phyloP scores from a whole-genome alignment of 176 grass and related monocot genomes.

The Oryza glaberrima region DNA sequence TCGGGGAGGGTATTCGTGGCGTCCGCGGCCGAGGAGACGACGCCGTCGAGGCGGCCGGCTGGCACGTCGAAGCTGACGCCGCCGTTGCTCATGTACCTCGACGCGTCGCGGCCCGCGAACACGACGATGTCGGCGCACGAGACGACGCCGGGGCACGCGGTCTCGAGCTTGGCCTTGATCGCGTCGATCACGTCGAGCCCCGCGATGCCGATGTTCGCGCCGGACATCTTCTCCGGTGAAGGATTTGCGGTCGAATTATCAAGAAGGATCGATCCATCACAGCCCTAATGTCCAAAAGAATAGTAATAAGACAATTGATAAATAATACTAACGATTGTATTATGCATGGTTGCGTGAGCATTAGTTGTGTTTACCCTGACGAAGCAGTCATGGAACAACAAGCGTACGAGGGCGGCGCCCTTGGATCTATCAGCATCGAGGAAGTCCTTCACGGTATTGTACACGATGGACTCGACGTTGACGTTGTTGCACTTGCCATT shows the following conservation, averaged over 20 bases:
- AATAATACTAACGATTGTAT: too few species aligned
- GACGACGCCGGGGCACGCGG: background rate
- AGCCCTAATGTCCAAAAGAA: background rate
- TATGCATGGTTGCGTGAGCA: background rate
- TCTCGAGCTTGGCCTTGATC: background rate
- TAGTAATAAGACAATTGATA: too few species aligned
- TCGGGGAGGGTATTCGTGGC: background rate
- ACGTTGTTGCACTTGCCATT: background rate
- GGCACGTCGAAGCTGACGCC: background rate
- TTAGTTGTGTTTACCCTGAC: conserved; percentile 41
- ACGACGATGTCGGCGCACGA: conserved; percentile 61
- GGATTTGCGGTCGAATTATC: background rate
- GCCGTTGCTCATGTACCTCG: background rate
- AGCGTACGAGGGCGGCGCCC: background rate
- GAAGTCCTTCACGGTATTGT: background rate
- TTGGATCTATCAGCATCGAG: background rate
- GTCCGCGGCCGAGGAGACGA: background rate
- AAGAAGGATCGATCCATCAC: conserved; percentile 22
- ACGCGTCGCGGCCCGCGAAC: conserved; percentile 50
- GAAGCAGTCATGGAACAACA: conserved; percentile 74
- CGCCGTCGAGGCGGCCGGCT: background rate
- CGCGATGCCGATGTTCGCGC: conserved; percentile 8
- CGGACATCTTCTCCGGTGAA: background rate
- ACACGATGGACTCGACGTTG: background rate
- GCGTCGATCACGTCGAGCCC: background rate